These are phyloP conservation scores for Xylaria sp. DNA, from an alignment of 2,329 filamentous ascomycete species.

Conservation along the genomic window DNA sequence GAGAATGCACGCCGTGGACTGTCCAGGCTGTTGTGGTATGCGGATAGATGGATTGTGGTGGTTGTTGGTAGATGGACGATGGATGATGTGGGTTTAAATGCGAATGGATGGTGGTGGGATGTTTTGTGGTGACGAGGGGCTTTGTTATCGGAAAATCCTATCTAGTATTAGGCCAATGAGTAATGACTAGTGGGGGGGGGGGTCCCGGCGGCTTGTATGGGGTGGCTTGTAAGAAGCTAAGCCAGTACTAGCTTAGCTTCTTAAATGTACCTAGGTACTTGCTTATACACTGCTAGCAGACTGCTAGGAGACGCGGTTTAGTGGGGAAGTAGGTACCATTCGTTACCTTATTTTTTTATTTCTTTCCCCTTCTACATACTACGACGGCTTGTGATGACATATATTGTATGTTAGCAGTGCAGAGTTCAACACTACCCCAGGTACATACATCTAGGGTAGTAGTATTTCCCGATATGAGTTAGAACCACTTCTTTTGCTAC, in stretches of 20 bases:
- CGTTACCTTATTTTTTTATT: too few relatives aligned
- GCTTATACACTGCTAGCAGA: too few relatives aligned
- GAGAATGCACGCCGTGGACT: not conserved
- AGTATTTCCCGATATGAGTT: too few relatives aligned
- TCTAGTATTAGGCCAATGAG: constrained; percentile 32
- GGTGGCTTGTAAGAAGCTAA: not conserved
- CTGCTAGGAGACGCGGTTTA: not conserved
- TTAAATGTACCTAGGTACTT: too few relatives aligned
- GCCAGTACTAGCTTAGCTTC: not conserved
- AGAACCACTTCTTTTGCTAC: too few relatives aligned
- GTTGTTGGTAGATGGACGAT: constrained; percentile 2
- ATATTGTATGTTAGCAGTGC: too few relatives aligned
- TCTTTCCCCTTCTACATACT: too few relatives aligned
- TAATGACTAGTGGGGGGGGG: constrained; percentile 33
- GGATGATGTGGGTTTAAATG: constrained; percentile 36
- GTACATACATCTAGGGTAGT: too few relatives aligned
- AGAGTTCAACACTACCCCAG: too few relatives aligned
- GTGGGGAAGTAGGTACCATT: too few relatives aligned
- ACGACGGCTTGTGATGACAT: too few relatives aligned
- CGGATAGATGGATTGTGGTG: constrained; percentile 18
- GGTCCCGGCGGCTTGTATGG: not conserved
- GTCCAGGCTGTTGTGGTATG: not conserved
- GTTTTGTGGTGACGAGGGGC: constrained; percentile 45
- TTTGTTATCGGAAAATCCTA: constrained; percentile 38
- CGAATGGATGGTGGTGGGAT: constrained; percentile 39